These are phyloP conservation scores for Citrus inodora DNA, from an alignment of 345 rosid species.

Conservation along the genomic window DNA sequence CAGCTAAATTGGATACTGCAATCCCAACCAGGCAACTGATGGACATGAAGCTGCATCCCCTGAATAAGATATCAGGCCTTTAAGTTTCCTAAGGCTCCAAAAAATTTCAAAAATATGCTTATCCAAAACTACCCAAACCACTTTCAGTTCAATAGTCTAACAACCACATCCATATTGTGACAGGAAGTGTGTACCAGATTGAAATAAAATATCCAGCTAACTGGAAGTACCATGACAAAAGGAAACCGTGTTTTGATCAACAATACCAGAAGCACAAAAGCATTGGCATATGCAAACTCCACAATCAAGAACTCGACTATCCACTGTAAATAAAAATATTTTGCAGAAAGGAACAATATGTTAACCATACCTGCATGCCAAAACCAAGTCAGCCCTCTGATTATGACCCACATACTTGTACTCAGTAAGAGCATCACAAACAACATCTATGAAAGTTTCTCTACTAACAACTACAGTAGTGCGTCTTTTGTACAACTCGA, in stretches of 20 bases:
- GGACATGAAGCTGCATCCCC: neutral
- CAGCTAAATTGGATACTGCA: neutral
- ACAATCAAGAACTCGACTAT: slow-evolving; percentile 2
- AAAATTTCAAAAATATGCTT: slow-evolving; percentile 1
- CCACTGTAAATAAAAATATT: slow-evolving; percentile 5
- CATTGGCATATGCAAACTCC: slow-evolving; percentile 14
- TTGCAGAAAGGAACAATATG: slow-evolving; percentile 1
- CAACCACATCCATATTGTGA: neutral
- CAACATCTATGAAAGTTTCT: slow-evolving; percentile 70
- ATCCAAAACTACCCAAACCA: neutral
- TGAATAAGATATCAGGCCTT: neutral
- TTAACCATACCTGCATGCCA: slow-evolving; percentile 86
- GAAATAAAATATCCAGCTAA: neutral
- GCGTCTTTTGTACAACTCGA: slow-evolving; percentile 87
- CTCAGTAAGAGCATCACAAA: slow-evolving; percentile 75
- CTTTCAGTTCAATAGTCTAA: neutral
- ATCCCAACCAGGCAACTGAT: neutral
- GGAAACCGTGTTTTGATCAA: neutral
- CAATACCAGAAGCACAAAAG: neutral
- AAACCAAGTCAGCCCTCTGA: slow-evolving; percentile 90
- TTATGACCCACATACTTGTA: slow-evolving; percentile 93
- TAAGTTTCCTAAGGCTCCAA: neutral
- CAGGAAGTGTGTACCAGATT: neutral
- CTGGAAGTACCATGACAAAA: neutral
- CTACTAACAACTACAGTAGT: slow-evolving; percentile 73